Evolutionary conservation across 2,329 filamentous ascomycete species (phyloP).

Genomic region (Lithohypha guttulata): DNA sequence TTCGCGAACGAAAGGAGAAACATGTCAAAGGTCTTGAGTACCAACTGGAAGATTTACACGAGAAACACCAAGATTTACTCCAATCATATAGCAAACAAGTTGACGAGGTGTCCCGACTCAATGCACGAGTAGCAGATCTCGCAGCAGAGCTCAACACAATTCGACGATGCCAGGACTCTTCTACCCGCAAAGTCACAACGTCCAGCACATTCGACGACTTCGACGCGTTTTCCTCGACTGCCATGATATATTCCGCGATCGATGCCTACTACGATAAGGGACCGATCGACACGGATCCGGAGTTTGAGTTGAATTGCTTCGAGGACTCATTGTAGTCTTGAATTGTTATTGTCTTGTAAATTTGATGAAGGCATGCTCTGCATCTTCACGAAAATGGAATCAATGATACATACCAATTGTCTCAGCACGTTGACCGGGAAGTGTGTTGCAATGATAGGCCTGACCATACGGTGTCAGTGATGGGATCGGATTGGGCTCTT

Average conservation of each 20-base stretch:
- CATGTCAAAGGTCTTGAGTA: constrained; percentile 76
- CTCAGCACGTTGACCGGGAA: no score
- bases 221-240: constrained; percentile 22
- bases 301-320: constrained; percentile 19
- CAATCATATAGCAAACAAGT: constrained; percentile 26
- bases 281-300: constrained; percentile 19
- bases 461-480: no score
- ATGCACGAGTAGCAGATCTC: constrained; percentile 22
- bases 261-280: constrained; percentile 23
- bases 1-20: constrained; percentile 89
- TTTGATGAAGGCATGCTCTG: constrained; percentile 7
- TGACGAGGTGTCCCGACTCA: constrained; percentile 24
- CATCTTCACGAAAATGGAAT: no score
- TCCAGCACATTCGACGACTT: constrained; percentile 23
- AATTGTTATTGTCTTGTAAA: neutral
- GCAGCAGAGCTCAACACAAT: constrained; percentile 22
- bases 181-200: constrained; percentile 20
- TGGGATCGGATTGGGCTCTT: no score
- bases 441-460: no score
- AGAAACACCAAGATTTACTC: constrained; percentile 25
- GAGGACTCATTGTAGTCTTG: constrained; percentile 14
- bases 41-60: constrained; percentile 55
- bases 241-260: constrained; percentile 19
- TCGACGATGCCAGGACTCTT: constrained; percentile 16
- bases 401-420: no score